phyloP scores from a whole-genome alignment of 345 rosid species.

The Alliaria petiolata region DNA sequence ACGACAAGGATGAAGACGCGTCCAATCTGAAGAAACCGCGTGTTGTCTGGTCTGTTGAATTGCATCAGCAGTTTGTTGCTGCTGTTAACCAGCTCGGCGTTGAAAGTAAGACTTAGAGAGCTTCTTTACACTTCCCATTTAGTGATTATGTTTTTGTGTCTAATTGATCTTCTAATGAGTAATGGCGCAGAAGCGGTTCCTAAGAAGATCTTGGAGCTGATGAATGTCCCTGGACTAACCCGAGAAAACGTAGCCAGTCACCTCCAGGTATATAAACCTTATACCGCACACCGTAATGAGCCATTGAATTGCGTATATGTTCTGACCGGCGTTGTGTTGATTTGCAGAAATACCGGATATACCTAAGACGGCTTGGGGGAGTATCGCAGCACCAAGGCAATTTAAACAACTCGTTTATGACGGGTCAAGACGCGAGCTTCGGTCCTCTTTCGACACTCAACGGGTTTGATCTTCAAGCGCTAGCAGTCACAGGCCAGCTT shows the following conservation, averaged over 20 bases:
- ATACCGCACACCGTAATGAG: background rate
- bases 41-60: conserved; percentile 90
- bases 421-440: conserved; percentile 63
- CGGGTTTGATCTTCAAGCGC: conserved; percentile 77
- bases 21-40: conserved; percentile 79
- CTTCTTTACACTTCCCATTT: background rate
- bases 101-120: conserved; percentile 70
- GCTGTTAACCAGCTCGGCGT: conserved; percentile 89
- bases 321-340: conserved; percentile 1
- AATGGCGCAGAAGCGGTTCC: conserved; percentile 93
- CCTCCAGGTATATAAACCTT: conserved; percentile 66
- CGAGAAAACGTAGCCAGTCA: conserved; percentile 90
- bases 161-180: background rate
- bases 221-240: conserved; percentile 92
- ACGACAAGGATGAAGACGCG: conserved; percentile 73
- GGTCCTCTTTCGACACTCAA: conserved; percentile 58
- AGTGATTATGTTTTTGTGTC: background rate
- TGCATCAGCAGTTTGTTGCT: conserved; percentile 86
- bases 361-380: conserved; percentile 93
- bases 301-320: background rate
- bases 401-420: conserved; percentile 54
- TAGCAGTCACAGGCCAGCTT: conserved; percentile 79
- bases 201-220: conserved; percentile 84
- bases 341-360: conserved; percentile 90
- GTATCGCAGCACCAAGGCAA: conserved; percentile 68